phyloP scores from a whole-genome alignment of 441 rosid genomes.

The Brassica balearica region DNA sequence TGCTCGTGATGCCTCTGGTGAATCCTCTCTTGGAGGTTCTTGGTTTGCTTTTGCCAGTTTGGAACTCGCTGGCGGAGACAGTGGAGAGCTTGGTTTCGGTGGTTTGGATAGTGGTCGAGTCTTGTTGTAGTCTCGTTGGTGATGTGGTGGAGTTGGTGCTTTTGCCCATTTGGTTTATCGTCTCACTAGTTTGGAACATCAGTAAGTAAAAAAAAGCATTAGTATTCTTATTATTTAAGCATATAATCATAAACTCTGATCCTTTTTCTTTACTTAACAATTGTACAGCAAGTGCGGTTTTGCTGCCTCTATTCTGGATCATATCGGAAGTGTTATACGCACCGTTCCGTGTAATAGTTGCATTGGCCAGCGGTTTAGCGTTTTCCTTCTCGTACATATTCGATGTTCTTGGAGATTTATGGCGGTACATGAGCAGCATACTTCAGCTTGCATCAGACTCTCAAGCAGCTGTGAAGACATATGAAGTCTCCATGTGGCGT shows the following conservation, averaged over 20 bases:
- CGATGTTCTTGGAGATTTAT: conserved; percentile 55
- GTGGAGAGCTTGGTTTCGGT: conserved; percentile 58
- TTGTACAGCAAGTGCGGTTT: conserved; percentile 61
- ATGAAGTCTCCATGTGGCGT: conserved; percentile 85
- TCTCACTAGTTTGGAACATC: conserved; percentile 57
- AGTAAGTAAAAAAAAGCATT: conserved; percentile 51
- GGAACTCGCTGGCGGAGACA: conserved; percentile 63
- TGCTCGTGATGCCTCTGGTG: conserved; percentile 62
- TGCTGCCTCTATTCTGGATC: conserved; percentile 69
- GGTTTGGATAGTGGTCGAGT: conserved; percentile 56
- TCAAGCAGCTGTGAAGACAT: conserved; percentile 57
- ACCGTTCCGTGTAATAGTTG: conserved; percentile 69
- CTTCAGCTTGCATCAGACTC: conserved; percentile 69
- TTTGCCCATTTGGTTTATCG: conserved; percentile 65
- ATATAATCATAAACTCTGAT: conserved; percentile 1
- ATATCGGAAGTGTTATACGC: conserved; percentile 70
- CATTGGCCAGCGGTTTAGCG: conserved; percentile 56
- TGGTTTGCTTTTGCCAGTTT: conserved; percentile 62
- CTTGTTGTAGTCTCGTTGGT: conserved; percentile 54
- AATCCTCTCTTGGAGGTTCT: conserved; percentile 58
- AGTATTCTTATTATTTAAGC: neutral
- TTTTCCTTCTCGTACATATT: conserved; percentile 50
- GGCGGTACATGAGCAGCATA: conserved; percentile 59
- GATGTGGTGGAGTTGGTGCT: conserved; percentile 60
- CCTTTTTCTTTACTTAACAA: neutral